A percentile compares a stretch with the other conserved stretches of the same genome.
Evolutionary conservation across 805 yeast genomes (phyloP).

Genomic region (Pichia manshurica): DNA sequence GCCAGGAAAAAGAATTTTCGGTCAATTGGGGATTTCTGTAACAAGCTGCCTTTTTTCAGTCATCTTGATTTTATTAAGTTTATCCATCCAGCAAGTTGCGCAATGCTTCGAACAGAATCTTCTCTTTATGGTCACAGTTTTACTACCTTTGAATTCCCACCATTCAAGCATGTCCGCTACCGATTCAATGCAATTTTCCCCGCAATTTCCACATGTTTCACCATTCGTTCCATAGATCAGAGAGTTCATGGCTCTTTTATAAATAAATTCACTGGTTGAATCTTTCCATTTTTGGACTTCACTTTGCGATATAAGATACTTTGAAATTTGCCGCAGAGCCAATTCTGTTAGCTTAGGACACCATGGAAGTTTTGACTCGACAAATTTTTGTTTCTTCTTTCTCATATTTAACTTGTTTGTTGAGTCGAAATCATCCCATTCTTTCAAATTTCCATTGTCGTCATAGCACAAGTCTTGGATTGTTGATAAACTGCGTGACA

Average conservation of each 20-base stretch:
- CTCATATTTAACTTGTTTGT: conserved; percentile 1
- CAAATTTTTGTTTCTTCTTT: conserved; percentile 13
- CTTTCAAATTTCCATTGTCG: conserved; percentile 10
- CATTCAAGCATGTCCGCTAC: conserved; percentile 57
- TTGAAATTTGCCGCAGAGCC: conserved; percentile 43
- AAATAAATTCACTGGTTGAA: conserved; percentile 40
- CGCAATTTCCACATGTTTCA: conserved; percentile 51
- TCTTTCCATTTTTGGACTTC: conserved; percentile 52
- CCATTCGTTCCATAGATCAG: conserved; percentile 46
- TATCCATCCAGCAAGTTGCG: conserved; percentile 29
- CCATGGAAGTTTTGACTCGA: conserved; percentile 19
- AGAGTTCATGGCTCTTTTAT: conserved; percentile 43
- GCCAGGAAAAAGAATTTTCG: no score
- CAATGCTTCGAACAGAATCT: conserved; percentile 54
- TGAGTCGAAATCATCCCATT: conserved; percentile 6
- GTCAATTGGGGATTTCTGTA: no score
- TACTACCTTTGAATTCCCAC: conserved; percentile 57
- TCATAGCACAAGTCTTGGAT: conserved; percentile 25
- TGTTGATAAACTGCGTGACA: conserved; percentile 30
- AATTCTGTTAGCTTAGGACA: conserved; percentile 45
- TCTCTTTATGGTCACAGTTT: conserved; percentile 45
- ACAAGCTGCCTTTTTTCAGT: background rate
- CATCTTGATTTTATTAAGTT: conserved; percentile 8
- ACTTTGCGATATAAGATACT: conserved; percentile 46
- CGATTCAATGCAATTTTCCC: conserved; percentile 44